Conservation (phyloP, 371 early-diverging fungal species). For the Catenaria anguillulae region DNA sequence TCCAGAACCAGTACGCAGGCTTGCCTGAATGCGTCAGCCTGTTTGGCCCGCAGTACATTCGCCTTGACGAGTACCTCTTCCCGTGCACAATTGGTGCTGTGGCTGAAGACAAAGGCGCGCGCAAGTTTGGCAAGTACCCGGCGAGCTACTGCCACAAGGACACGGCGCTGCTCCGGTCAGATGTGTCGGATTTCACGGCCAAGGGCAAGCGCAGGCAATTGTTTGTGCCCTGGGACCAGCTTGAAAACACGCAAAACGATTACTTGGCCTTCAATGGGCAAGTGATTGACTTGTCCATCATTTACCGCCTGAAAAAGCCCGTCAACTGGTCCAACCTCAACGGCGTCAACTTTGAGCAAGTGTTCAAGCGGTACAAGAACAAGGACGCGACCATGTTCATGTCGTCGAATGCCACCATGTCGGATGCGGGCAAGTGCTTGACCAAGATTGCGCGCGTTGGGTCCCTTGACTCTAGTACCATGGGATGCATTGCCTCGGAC, state of each 20-base stretch:
- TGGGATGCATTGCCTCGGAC: neutral
- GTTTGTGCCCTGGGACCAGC: neutral
- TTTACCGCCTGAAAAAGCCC: neutral
- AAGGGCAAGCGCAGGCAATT: neutral
- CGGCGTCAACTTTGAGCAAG: constrained; percentile 21
- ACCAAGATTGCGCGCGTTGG: neutral
- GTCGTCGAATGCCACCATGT: neutral
- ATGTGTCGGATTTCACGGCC: neutral
- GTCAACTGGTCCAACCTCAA: neutral
- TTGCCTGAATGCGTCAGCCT: neutral
- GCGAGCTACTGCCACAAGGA: neutral
- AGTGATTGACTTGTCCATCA: neutral
- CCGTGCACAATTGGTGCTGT: neutral
- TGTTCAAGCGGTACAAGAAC: constrained; percentile 10
- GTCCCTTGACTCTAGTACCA: neutral
- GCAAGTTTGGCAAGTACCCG: neutral
- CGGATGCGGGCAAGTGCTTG: neutral
- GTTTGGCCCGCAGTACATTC: neutral
- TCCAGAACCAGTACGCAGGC: neutral
- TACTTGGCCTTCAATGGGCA: neutral
- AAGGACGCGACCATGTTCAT: neutral
- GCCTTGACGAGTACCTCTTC: neutral
- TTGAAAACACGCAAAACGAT: neutral
- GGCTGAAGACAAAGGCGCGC: neutral
- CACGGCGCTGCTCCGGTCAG: neutral